These are phyloP conservation scores for Ascochyta rabiei DNA, from an alignment of 2,329 filamentous ascomycete genomes.

Conservation along the genomic window DNA sequence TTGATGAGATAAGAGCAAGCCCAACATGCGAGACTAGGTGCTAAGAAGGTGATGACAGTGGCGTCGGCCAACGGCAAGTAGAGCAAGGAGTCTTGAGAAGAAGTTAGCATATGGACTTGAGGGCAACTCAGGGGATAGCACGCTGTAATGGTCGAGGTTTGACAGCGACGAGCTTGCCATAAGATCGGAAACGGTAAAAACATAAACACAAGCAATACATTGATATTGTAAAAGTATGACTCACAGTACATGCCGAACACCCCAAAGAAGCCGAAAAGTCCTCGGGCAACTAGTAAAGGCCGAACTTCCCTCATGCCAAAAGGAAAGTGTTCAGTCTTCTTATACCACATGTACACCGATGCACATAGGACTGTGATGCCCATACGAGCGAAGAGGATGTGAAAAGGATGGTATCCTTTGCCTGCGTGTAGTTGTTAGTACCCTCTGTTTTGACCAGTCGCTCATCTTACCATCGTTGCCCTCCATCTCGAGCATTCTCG, in stretches of 20 bases:
- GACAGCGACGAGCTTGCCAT: not conserved
- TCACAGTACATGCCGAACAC: slow-evolving; percentile 75
- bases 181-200: not conserved
- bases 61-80: slow-evolving; percentile 87
- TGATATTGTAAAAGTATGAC: slow-evolving; percentile 26
- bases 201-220: not conserved
- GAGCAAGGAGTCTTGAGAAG: slow-evolving; percentile 64
- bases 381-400: slow-evolving; percentile 82
- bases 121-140: not conserved
- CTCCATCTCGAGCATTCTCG: slow-evolving; percentile 73
- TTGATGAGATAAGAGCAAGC: slow-evolving; percentile 76
- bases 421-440: slow-evolving; percentile 33
- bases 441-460: not conserved
- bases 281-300: slow-evolving; percentile 70
- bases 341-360: slow-evolving; percentile 75
- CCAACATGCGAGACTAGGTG: slow-evolving; percentile 79
- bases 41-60: slow-evolving; percentile 86
- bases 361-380: slow-evolving; percentile 71
- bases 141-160: not conserved
- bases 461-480: slow-evolving; percentile 60
- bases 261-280: slow-evolving; percentile 75
- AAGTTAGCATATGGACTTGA: slow-evolving; percentile 11
- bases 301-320: slow-evolving; percentile 72
- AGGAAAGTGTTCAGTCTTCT: slow-evolving; percentile 70
- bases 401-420: slow-evolving; percentile 76